Base-by-base conservation (phyloP, 2,329 filamentous ascomycete species). In the Niveomyces coronatus region DNA sequence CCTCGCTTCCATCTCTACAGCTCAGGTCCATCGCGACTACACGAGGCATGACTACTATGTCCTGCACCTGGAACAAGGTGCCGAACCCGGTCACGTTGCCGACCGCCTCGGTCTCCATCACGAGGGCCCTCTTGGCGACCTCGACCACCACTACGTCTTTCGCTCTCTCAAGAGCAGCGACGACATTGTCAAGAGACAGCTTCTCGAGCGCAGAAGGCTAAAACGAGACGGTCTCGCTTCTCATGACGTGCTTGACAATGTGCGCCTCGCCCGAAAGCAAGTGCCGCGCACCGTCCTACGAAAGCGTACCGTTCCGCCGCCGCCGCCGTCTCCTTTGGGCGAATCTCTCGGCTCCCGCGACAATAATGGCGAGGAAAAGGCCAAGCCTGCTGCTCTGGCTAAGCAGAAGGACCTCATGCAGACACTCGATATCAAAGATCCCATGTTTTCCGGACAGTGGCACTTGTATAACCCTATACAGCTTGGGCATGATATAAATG, bases 401-500 rank as follows among this genome's bases (percentile, higher is more conserved):
- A 64, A 70, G 44, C 79, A 82, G 48, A 58, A 71, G 34, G 60
- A 70, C 5, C 64, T 93, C 32, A 79, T 79, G 47, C 60, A 68
- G 35, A 64, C 68, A 3, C 68, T 98, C n/a, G 67, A 69, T 11
- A 96, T 98, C 46, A 60, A 67, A 22, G 91, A 98, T 53, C 91
- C 91, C 14, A 94, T 94, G 37, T 98, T 96, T 61, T 69, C 74
- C 29, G 82, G 93, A 40, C 91, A 98, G 61, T 98, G 91, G 91
- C 91, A 98, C 69, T 66, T 98, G 32, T 80, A 83, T 65, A 98
- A 98, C 56, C 70, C 82, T 0, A 56, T 82, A 5, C 78, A 94
- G 49, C 56, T 77, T 1, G 89, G 88, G 5, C 85, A 96, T 60
- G 91, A 98, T 56, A 74, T 98, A 53, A 98, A 98, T 52, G 87